Evolutionary conservation across 2,329 filamentous ascomycete genomes (phyloP), one percentile per base, ranked within the genome.

Genomic region (Fusarium nygamai): DNA sequence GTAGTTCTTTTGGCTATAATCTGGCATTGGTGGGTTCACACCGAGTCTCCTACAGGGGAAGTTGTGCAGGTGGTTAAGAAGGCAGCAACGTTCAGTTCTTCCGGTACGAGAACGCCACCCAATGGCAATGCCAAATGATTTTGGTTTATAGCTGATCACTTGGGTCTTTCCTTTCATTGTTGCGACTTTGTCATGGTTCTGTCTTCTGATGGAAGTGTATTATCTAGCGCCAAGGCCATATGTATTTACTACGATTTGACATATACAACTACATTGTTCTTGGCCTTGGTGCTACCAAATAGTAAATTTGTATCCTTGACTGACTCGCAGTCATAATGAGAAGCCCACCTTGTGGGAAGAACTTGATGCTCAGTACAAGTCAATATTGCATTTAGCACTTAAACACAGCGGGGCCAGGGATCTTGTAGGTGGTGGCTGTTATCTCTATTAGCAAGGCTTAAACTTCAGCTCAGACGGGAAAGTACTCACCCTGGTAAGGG

Each of bases 401-500:
- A 72, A 88, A 87, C 7, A 88, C 80, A 3, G 82, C 78, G 41
- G 86, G 87, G 0, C 87, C 86, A 1, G 86, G 86, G 50, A 88
- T 83, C 7, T 78, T 84, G 70, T 88, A 88, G 10, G 80, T 78
- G 57, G 78, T 66, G 8, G 84, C 81, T 82, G n/a, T 6, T 14
- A 22, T 22, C 2, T 22, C n/a, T 20, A 12, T 61, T 61, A 71
- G 69, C 38, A 48, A 58, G 44, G 11, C 19, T 27, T 16, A 6
- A 11, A 47, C 38, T 11, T 41, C 24, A 27, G 27, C 56, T 19
- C 19, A 10, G 17, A 31, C 16, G 7, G 58, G 16, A n/a, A 13
- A 38, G 8, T 48, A 24, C 83, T 77, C 58, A 83, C 83, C 83
- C 77, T 86, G 82, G 77, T 89, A 90, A 24, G 86, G 79, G 76